Base-by-base conservation (phyloP, 2,329 filamentous ascomycete genomes). In the Purpureocillium lavendulum region DNA sequence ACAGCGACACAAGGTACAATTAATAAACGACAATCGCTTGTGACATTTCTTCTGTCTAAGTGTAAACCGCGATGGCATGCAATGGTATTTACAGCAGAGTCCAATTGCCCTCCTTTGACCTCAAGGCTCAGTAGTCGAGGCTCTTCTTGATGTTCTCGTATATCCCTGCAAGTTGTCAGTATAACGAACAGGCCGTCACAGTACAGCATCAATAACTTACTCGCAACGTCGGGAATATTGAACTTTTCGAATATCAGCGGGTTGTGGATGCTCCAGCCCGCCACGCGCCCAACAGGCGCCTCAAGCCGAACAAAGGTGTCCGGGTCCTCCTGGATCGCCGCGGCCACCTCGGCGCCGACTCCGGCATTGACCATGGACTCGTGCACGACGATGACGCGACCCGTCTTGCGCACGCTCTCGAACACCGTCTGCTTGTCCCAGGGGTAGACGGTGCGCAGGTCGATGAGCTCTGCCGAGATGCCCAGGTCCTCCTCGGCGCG, bases 361-460 rank as follows among this genome's bases (percentile, higher is more conserved):
- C 89, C 89, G 7, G 84, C 84, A 52, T 94, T 95, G 47, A 89
- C 73, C 84, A 92, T 94, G 41, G 87, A 82, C 64, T 96, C 89
- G 56, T 96, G 89, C 7, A 96, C 89, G 2, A 96, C 82, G 40
- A 96, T 75, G 30, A 84, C 87, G 43, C 87, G 67, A 0, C 89
- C 88, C 1, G 89, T 95, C 69, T 92, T 94, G 51, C 75, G 77
- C 12, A 94, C 89, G 47, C 88, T 95, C 39, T 82, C 68, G 43
- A 94, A 70, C 2, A 96, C 75, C 0, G 84, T 84, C 56, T 82
- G 71, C 53, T 86, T 78, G 58, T 96, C 89, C 89, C 89, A 96
- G 0, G 89, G 89, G 54, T 94, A 95, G 38, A 96, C 72, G 0
- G 89, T 94, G 41, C 88, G 73, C 41, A 96, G 65, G 56, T 96